Evolutionary conservation across 352 stramenopile species (phyloP).

Genomic region (Plasmopara viticola): DNA sequence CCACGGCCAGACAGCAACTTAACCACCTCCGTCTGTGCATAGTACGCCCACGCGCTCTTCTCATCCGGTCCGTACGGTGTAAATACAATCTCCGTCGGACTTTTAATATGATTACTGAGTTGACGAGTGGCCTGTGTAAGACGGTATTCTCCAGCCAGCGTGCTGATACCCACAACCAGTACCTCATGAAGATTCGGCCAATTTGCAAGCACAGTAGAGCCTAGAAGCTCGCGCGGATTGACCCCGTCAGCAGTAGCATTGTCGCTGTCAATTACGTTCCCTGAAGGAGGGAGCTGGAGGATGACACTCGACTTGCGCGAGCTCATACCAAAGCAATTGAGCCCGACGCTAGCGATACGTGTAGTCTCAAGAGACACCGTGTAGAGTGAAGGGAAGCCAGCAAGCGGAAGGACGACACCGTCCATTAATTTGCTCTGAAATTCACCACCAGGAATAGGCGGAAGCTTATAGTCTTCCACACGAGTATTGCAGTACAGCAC

Average conservation of each 20-base stretch:
- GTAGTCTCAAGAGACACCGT: slow-evolving; percentile 46
- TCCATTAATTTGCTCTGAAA: slow-evolving; percentile 76
- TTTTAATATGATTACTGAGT: slow-evolving; percentile 16
- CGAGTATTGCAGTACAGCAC: slow-evolving; percentile 60
- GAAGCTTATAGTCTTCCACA: slow-evolving; percentile 47
- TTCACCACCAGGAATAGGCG: slow-evolving; percentile 43
- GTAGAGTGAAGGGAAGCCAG: slow-evolving; percentile 75
- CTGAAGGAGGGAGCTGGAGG: slow-evolving; percentile 40
- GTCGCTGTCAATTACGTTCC: slow-evolving; percentile 12
- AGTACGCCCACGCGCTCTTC: slow-evolving; percentile 61
- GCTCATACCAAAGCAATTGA: slow-evolving; percentile 95
- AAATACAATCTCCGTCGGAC: slow-evolving; percentile 31
- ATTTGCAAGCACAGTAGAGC: slow-evolving; percentile 90
- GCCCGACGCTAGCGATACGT: slow-evolving; percentile 53
- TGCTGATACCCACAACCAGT: slow-evolving; percentile 77
- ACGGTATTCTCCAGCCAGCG: slow-evolving; percentile 53
- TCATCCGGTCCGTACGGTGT: slow-evolving; percentile 39
- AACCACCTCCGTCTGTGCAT: slow-evolving; percentile 58
- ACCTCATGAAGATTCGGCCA: slow-evolving; percentile 98
- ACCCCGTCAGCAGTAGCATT: slow-evolving; percentile 23
- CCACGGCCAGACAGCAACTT: slow-evolving; percentile 70
- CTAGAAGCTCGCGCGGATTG: slow-evolving; percentile 40
- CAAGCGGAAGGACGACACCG: slow-evolving; percentile 59
- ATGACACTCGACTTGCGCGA: slow-evolving; percentile 77
- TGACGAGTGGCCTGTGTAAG: slow-evolving; percentile 23